Evolutionary conservation across 192 early-diverging fungal genomes (phyloP).

Genomic region (Coemansia biformis): DNA sequence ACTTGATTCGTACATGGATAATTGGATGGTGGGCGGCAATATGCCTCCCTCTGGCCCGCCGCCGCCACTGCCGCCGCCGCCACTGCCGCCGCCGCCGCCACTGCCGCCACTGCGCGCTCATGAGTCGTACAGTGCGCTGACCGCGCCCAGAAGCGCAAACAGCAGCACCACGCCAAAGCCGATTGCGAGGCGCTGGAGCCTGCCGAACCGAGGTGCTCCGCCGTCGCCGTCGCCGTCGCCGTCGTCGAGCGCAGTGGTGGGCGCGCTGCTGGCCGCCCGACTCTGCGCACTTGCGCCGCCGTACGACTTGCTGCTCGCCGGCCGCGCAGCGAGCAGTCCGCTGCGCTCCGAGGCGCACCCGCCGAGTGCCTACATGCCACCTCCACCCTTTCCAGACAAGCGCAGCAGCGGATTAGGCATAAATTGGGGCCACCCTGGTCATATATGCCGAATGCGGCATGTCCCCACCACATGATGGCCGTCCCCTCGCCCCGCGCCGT

Average conservation of each 20-base stretch:
- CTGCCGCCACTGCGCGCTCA: too few species aligned
- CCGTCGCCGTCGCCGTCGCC: neutral
- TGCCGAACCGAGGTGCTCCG: neutral
- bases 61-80: too few species aligned
- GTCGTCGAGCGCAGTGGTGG: neutral
- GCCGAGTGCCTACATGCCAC: neutral
- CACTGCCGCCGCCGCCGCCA: too few species aligned
- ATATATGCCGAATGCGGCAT: too few species aligned
- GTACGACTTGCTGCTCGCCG: neutral
- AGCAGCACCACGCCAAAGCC: constrained; percentile 3
- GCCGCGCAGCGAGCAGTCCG: constrained; percentile 1
- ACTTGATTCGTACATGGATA: too few species aligned
- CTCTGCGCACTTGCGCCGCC: neutral
- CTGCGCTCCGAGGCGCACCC: constrained; percentile 2
- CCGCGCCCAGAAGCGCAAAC: constrained; percentile 14
- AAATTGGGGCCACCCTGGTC: too few species aligned
- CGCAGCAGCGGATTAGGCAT: neutral
- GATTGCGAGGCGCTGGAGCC: neutral
- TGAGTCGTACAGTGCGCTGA: constrained; percentile 16
- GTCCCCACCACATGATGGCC: too few species aligned
- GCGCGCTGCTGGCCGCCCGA: neutral
- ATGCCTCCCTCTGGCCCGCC: too few species aligned
- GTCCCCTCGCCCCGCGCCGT: too few species aligned
- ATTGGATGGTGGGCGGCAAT: too few species aligned
- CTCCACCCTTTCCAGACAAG: neutral